A percentile compares a stretch with the other conserved stretches of the same genome.
Conservation (phyloP, 2,329 filamentous ascomycete species). For the Ascochyta koolunga region DNA sequence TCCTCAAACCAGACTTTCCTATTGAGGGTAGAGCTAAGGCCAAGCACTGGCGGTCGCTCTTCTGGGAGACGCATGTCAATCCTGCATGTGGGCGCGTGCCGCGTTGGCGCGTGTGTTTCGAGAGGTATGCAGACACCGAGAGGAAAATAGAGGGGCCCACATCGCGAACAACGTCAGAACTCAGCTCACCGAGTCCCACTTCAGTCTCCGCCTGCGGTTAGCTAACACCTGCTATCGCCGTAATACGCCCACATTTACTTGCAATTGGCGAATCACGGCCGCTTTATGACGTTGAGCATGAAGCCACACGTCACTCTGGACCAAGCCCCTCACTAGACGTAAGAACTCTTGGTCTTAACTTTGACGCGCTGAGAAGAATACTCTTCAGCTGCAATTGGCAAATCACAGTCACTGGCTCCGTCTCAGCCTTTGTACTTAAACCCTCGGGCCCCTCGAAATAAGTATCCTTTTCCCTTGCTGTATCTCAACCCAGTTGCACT, state of each 20-base stretch:
- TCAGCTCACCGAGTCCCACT: slow-evolving; percentile 25
- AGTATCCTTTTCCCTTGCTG: slow-evolving; percentile 19
- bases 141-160: slow-evolving; percentile 10
- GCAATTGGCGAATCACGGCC: slow-evolving; percentile 24
- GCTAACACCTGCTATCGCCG: slow-evolving; percentile 21
- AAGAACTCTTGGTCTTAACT: slow-evolving; percentile 23
- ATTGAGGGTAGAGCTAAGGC: not conserved
- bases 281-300: slow-evolving; percentile 14
- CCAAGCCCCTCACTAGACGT: slow-evolving; percentile 28
- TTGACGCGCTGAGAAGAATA: slow-evolving; percentile 27
- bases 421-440: too few relatives aligned
- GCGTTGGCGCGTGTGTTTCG: slow-evolving; percentile 7
- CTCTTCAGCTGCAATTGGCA: too few relatives aligned
- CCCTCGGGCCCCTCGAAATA: slow-evolving; percentile 31
- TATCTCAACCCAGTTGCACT: slow-evolving; percentile 22
- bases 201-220: slow-evolving; percentile 26
- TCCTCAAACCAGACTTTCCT: not conserved
- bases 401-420: too few relatives aligned
- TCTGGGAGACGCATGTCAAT: not conserved
- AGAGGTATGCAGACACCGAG: not conserved
- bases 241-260: slow-evolving; percentile 28
- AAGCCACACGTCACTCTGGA: slow-evolving; percentile 37
- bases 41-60: not conserved
- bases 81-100: not conserved
- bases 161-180: slow-evolving; percentile 20